A percentile compares a stretch with the other conserved stretches of the same genome.
Evolutionary conservation across 2,329 filamentous ascomycete species (phyloP).

Genomic region (Pseudocercospora musae): DNA sequence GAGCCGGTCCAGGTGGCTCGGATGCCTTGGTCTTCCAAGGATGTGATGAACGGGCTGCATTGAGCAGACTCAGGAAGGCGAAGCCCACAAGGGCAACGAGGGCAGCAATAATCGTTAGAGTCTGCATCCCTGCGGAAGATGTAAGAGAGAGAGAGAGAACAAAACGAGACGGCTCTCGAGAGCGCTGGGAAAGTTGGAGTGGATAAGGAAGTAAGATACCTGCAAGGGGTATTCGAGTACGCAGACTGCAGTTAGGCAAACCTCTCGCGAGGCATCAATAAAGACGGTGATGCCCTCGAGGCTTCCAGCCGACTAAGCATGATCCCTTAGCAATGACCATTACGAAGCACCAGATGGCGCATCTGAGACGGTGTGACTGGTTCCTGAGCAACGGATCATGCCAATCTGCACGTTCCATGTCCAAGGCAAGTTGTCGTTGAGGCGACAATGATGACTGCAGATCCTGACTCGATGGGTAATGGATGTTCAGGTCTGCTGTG

Average conservation of each 20-base stretch:
- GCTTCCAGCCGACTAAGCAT: background rate
- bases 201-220: constrained; percentile 3
- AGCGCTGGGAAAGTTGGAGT: background rate
- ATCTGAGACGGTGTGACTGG: background rate
- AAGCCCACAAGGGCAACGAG: constrained; percentile 40
- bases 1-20: constrained; percentile 40
- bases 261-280: background rate
- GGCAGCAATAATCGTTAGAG: constrained; percentile 38
- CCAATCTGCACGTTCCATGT: background rate
- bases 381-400: background rate
- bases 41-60: constrained; percentile 31
- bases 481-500: constrained; percentile 1
- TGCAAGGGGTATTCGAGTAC: background rate
- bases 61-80: constrained; percentile 34
- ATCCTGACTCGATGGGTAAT: constrained; percentile 5
- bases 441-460: constrained; percentile 4
- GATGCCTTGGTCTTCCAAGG: constrained; percentile 36
- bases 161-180: background rate
- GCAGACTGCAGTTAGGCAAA: background rate
- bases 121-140: constrained; percentile 37
- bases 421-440: background rate
- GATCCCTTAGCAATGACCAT: background rate
- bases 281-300: background rate
- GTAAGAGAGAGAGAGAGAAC: background rate
- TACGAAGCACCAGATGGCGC: background rate